Percentiles rank a stretch among this genome's conserved stretches.
Evolutionary conservation across 108 stramenopile genomes (phyloP).

Genomic region (Mediolabrus comicus): DNA sequence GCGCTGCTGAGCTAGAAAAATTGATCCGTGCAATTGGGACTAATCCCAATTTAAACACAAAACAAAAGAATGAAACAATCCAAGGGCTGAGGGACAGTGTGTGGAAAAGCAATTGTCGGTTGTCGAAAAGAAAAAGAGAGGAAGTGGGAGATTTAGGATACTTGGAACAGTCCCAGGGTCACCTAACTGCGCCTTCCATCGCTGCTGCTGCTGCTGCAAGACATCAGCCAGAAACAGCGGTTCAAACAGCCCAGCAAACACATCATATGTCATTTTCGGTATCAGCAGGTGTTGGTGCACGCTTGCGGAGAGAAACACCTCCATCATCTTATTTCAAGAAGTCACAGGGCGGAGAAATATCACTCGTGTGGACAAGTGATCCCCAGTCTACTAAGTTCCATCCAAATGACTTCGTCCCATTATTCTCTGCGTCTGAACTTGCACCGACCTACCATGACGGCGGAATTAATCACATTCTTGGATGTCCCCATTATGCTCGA

Average conservation of each 20-base stretch:
- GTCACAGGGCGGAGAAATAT: conserved; percentile 50
- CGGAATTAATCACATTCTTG: conserved; percentile 65
- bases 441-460: conserved; percentile 86
- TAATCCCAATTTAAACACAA: conserved; percentile 66
- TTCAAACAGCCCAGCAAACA: conserved; percentile 9
- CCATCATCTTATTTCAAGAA: conserved; percentile 74
- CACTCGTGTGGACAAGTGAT: conserved; percentile 60
- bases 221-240: background rate
- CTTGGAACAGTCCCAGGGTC: background rate
- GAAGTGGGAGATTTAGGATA: conserved; percentile 16
- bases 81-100: conserved; percentile 82
- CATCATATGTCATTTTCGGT: conserved; percentile 32
- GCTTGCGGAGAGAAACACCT: conserved; percentile 53
- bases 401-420: conserved; percentile 47
- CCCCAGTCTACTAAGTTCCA: conserved; percentile 27
- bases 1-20: conserved; percentile 76
- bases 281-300: conserved; percentile 20
- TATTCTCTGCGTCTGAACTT: conserved; percentile 79
- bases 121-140: conserved; percentile 51
- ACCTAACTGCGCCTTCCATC: background rate
- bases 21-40: conserved; percentile 81
- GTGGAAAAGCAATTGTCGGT: conserved; percentile 74
- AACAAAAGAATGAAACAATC: conserved; percentile 80
- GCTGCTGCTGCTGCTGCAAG: conserved; percentile 1
- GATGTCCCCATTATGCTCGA: conserved; percentile 90